Base-by-base conservation (phyloP, 225 moss, liverwort and hornwort genomes). In the Anthoceros angustus region DNA sequence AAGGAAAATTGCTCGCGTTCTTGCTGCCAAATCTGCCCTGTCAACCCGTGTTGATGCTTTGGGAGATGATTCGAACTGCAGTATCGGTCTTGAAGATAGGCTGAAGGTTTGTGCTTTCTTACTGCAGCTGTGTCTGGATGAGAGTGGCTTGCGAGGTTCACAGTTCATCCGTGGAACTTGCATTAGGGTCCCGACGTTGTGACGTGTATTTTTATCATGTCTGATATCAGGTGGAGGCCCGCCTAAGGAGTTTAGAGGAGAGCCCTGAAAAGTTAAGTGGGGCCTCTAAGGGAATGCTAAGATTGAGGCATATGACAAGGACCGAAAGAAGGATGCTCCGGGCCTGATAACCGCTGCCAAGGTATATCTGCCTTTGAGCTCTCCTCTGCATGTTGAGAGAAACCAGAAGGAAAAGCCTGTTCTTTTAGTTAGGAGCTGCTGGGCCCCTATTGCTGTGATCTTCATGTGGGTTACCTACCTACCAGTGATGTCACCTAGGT, bases 21-120 rank as follows among this genome's bases (percentile, higher is more conserved):
- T 93, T n/a, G 93, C 89, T 20, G 89, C 89, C 0, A 93, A 93
- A 64, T 89, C 87, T 3, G 80, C 87, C 15, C 80, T 89, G 8
- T 84, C 89, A 14, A 87, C 87, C 62, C 77, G 93, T 1, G 20
- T 89, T 72, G 93, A 89, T 64, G 93, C 93, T 0, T 71, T 93
- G 32, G 93, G 93, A 50, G 89, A 89, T 5, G 77, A 63, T 6
- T 38, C 68, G 15, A 84, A 84, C 69, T 75, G 82, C 8, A 85
- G 77, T 16, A 87, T 93, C 46, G 93, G 87, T 7, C 39, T 89
- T 3, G 89, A 93, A 62, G 84, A 85, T 70, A 75, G 89, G 9
- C 72, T 74, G 0, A 81, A 84, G 76, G 84, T 80, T 9, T 9
- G 55, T 55, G 14, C 8, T 55, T n/a, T 7, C 23, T 23, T 15